phyloP scores from a whole-genome alignment of 495 filamentous ascomycete species.

The Clavariopsis aquatica region DNA sequence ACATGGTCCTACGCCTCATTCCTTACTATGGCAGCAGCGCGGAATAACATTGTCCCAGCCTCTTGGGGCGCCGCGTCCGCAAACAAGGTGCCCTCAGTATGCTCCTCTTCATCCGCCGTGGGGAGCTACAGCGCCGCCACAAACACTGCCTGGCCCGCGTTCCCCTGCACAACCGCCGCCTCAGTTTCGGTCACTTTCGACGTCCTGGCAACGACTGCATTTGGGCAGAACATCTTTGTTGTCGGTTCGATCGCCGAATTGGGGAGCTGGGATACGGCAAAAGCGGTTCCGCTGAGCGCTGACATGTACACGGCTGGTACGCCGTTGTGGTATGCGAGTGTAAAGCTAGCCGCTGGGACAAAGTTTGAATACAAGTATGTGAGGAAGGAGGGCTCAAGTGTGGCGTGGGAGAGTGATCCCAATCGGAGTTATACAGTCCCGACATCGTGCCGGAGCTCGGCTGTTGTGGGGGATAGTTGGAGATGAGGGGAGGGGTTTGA shows the following conservation, averaged over 20 bases:
- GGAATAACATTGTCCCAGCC: constrained; percentile 51
- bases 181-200: constrained; percentile 56
- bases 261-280: constrained; percentile 53
- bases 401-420: constrained; percentile 58
- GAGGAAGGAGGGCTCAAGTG: constrained; percentile 54
- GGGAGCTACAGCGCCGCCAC: constrained; percentile 45
- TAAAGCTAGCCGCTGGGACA: constrained; percentile 53
- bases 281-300: constrained; percentile 52
- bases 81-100: constrained; percentile 56
- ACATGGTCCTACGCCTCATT: constrained; percentile 73
- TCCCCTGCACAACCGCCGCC: constrained; percentile 35
- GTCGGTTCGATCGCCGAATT: constrained; percentile 57
- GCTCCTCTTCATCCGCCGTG: constrained; percentile 54
- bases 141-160: constrained; percentile 56
- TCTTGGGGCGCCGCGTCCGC: constrained; percentile 58
- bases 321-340: constrained; percentile 58
- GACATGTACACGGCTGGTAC: constrained; percentile 54
- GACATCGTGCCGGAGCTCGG: background rate
- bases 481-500: no score
- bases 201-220: constrained; percentile 54
- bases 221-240: constrained; percentile 62
- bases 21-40: constrained; percentile 55
- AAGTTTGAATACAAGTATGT: constrained; percentile 70
- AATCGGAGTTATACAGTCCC: constrained; percentile 14
- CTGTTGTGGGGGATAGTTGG: constrained; percentile 4